Base-by-base conservation (phyloP, 129 eudicot genomes). In the Escallonia herrerae region DNA sequence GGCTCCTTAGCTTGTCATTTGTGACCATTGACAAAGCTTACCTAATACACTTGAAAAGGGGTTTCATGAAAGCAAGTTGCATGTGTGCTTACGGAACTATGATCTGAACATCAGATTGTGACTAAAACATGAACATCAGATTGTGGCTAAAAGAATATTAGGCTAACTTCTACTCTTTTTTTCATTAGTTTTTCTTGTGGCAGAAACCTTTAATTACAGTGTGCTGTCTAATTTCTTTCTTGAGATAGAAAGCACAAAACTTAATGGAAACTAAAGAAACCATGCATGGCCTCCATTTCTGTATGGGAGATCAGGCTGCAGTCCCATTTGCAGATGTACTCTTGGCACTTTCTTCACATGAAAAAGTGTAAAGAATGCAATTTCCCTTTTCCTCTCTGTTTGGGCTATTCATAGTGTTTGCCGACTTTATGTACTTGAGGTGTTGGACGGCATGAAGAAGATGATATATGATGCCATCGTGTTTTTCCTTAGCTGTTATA, bases 261-360 rank as follows among this genome's bases (percentile, higher is more conserved):
- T 68, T 82, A 72, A 63, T 79, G 89, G 82, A 75, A 74, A 71
- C 83, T 68, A 68, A 65, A 75, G 79, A 67, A n/a, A 81, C 33
- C 33, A 22, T 22, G 33, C 33, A 22, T 22, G 33, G 33, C 33
- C 33, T 22, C 33, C 33, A 22, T 22, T 22, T 22, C 33, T 22
- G 33, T 22, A 22, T 22, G 33, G 33, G 73, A 53, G 8, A 68
- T 69, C 81, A 72, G 76, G 69, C 71, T 77, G 82, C 65, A 69
- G 37, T 71, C 73, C 74, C 70, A 67, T 75, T 70, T 76, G 79
- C 70, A 56, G 33, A 62, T 70, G 73, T 76, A 65, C 48, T 71
- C 55, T 71, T 63, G 78, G 22, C 77, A 69, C 80, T 78, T 79
- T 75, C 76, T 77, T 77, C 77, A 47, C 79, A 70, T 60, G 72